Base-by-base conservation (phyloP, 805 yeast genomes). In the Zygosaccharomyces bailii region DNA sequence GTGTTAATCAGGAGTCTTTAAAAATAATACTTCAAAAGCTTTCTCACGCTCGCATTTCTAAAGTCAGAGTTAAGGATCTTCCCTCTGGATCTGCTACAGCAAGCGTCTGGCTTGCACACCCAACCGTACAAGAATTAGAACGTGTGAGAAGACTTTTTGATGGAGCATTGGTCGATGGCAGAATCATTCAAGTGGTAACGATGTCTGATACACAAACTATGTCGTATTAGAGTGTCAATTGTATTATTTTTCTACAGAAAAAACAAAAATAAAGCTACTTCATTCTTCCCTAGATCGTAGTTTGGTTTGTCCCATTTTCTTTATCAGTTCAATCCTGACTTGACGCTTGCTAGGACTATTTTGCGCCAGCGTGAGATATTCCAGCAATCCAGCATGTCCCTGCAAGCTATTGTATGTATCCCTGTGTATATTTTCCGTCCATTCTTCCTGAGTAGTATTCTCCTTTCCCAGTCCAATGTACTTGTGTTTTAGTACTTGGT, bases 401-500 rank as follows among this genome's bases (percentile, higher is more conserved):
- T 52, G 54, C 16, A 66, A 14, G 16, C 56, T 52, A 39, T 53
- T 46, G 42, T 60, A 61, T 3, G 65, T 57, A 44, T 65, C 69
- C 37, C 55, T 53, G 7, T 53, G 53, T 4, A 63, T 57, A 54
- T 84, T 86, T 4, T 74, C 63, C 48, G 82, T 55, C 78, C 91
- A 90, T 60, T 86, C 91, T 11, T 71, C 71, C 41, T 82, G 70
- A 0, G 83, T 70, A 0, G 95, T 88, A 42, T 79, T 81, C 7
- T 89, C 73, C 56, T 79, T 74, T 0, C 96, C 96, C 1, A 90
- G 62, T 1, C 95, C 96, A 17, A 83, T 69, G 57, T 84, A 80
- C 56, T 82, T 79, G 34, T 78, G 58, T 54, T 80, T 81, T 41
- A 79, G 68, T 24, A 70, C 74, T 38, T 77, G 79, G 57, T 71